Percentiles rank a stretch among this genome's conserved stretches.
Evolutionary conservation across 2,329 filamentous ascomycete species (phyloP).

Genomic region (Neopestalotiopsis sp.): DNA sequence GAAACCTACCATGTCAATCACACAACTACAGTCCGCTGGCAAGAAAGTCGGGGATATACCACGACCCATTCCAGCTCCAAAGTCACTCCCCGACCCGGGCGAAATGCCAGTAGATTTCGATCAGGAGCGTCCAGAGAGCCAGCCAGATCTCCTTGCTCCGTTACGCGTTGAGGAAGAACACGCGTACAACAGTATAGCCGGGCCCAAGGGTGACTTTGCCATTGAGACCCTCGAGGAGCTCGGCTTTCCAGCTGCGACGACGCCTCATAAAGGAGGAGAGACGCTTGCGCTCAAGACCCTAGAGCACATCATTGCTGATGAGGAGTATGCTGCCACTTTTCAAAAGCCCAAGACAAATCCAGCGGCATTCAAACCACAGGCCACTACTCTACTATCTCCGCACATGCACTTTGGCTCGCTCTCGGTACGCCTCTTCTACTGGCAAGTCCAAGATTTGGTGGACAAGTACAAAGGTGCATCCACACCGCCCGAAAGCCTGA

Average conservation of each 20-base stretch:
- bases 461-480: slow-evolving; percentile 61
- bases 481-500: slow-evolving; percentile 70
- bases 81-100: slow-evolving; percentile 67
- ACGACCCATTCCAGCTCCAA: slow-evolving; percentile 61
- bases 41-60: slow-evolving; percentile 67
- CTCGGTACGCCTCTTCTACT: slow-evolving; percentile 75
- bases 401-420: slow-evolving; percentile 78
- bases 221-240: slow-evolving; percentile 76
- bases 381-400: slow-evolving; percentile 76
- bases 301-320: slow-evolving; percentile 63
- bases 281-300: slow-evolving; percentile 64
- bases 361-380: slow-evolving; percentile 73
- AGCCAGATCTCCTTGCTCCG: slow-evolving; percentile 65
- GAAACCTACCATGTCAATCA: slow-evolving; percentile 77
- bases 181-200: slow-evolving; percentile 66
- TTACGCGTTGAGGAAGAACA: slow-evolving; percentile 59
- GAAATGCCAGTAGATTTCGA: slow-evolving; percentile 62
- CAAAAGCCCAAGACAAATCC: slow-evolving; percentile 79
- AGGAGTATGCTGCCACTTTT: slow-evolving; percentile 74
- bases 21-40: slow-evolving; percentile 68
- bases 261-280: slow-evolving; percentile 75
- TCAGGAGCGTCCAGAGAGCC: slow-evolving; percentile 53
- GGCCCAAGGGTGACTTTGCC: slow-evolving; percentile 71
- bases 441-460: slow-evolving; percentile 69
- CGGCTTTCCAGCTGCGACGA: slow-evolving; percentile 68